A percentile compares a stretch with the other conserved stretches of the same genome.
Evolutionary conservation across 257 asterid species (phyloP).

Genomic region (Linderniella brevidens): DNA sequence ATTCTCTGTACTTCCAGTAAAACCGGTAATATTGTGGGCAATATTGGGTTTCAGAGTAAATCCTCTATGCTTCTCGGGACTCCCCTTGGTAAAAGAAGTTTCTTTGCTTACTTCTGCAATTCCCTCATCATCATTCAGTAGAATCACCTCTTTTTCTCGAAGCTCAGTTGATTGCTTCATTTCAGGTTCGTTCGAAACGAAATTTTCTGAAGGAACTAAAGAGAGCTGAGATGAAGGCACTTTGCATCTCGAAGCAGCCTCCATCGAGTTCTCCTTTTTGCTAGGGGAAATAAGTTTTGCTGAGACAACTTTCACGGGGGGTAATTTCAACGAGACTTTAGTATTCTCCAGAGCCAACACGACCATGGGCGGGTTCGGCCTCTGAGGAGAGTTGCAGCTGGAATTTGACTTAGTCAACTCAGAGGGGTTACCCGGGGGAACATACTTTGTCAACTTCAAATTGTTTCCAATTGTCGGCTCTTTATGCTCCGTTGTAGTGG

Average conservation of each 20-base stretch:
- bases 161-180: constrained; percentile 15
- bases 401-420: constrained; percentile 11
- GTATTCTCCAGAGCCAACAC: constrained; percentile 32
- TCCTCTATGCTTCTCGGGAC: constrained; percentile 17
- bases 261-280: constrained; percentile 19
- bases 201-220: constrained; percentile 15
- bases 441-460: constrained; percentile 3
- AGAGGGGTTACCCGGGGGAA: background rate
- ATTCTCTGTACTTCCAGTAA: constrained; percentile 13
- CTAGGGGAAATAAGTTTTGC: constrained; percentile 13
- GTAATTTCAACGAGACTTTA: constrained; percentile 16
- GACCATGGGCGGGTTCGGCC: constrained; percentile 29
- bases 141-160: constrained; percentile 31
- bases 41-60: constrained; percentile 11
- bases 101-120: constrained; percentile 15
- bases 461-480: constrained; percentile 18
- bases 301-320: constrained; percentile 21
- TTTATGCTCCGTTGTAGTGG: constrained; percentile 28
- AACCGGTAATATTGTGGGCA: constrained; percentile 13
- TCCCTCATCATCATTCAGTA: constrained; percentile 63
- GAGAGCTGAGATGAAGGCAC: constrained; percentile 15
- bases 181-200: constrained; percentile 20
- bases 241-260: constrained; percentile 16
- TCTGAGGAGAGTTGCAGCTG: constrained; percentile 18
- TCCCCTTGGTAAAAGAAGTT: constrained; percentile 17